These are phyloP conservation scores for Lignosus rhinocerotis DNA, from an alignment of 1,284 basidiomycete genomes.

Conservation along the genomic window DNA sequence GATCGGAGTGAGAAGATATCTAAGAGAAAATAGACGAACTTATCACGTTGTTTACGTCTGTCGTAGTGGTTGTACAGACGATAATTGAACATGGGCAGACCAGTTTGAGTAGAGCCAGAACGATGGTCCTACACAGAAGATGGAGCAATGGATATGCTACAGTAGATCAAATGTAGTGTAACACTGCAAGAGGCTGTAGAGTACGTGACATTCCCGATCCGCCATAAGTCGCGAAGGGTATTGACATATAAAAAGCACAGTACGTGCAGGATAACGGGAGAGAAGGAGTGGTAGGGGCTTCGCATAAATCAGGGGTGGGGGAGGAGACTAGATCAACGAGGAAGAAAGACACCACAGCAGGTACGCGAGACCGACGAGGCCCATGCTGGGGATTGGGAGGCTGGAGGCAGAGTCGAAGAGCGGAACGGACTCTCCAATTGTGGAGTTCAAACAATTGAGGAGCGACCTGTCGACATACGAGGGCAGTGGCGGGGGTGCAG, in stretches of 20 bases:
- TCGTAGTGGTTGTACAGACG: too few species aligned
- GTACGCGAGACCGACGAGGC: slow-evolving; percentile 18
- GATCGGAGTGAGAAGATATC: too few species aligned
- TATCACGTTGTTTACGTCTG: too few species aligned
- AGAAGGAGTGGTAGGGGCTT: not conserved
- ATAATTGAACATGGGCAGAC: too few species aligned
- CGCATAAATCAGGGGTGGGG: not conserved
- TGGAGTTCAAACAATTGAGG: slow-evolving; percentile 50
- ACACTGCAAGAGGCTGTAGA: not conserved
- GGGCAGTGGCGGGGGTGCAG: slow-evolving; percentile 51
- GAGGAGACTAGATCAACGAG: not conserved
- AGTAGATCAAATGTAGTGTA: not conserved
- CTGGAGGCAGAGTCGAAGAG: slow-evolving; percentile 34
- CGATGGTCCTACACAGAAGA: not conserved
- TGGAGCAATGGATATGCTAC: not conserved
- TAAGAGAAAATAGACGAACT: too few species aligned
- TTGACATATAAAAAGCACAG: not conserved
- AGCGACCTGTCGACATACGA: slow-evolving; percentile 46
- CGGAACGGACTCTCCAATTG: slow-evolving; percentile 48
- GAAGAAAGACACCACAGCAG: slow-evolving; percentile 16
- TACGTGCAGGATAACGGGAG: not conserved
- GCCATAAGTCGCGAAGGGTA: not conserved
- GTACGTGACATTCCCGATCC: not conserved
- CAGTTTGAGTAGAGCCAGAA: too few species aligned
- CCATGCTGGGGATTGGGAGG: slow-evolving; percentile 7